Base-by-base conservation (phyloP, 2,329 filamentous ascomycete species). In the Penicillium sp. region DNA sequence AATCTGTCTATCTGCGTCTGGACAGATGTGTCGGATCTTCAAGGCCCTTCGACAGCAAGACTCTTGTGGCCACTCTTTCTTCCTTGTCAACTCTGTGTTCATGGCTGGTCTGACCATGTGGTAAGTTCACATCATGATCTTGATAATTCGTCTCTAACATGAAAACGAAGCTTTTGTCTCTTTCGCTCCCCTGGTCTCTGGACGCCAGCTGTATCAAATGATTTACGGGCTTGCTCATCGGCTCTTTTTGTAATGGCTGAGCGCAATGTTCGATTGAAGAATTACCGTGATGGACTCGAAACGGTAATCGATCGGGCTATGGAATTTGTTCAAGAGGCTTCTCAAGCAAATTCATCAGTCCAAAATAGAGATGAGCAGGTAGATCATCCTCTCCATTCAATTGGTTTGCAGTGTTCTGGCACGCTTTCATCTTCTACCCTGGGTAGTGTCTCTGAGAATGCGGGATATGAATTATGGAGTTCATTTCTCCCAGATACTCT, bases 21-120 rank as follows among this genome's bases (percentile, higher is more conserved):
- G 62, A 0, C 52, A 57, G 41, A 61, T 62, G 56, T 63, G 61
- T 31, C 62, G 63, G 33, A 57, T 56, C 4, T 65, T 65, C 33
- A 63, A 63, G 47, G 4, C 36, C 13, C 34, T 58, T 6, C 54
- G 42, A 13, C 33, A 51, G 16, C 7, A 42, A 41, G 47, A 57
- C 18, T 53, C 52, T 18, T 46, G 45, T 15, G 42, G 48, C 2
- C 45, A 50, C 12, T 57, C 54, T 1, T 57, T 47, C 18, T 16
- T 54, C 7, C 47, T 57, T 1, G 45, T 51, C 2, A 57, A 57
- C 21, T 57, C 54, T 5, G 42, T 57, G 3, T 57, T 51, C 31
- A 53, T 53, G 47, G 51, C 47, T 13, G 54, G 54, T 1, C 26
- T 57, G 13, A 54, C 54, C 10, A 57, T 57, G 51, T 57, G 54